Conservation (phyloP, 371 early-diverging fungal genomes). For the Rhizoclosmatium hyalinum region DNA sequence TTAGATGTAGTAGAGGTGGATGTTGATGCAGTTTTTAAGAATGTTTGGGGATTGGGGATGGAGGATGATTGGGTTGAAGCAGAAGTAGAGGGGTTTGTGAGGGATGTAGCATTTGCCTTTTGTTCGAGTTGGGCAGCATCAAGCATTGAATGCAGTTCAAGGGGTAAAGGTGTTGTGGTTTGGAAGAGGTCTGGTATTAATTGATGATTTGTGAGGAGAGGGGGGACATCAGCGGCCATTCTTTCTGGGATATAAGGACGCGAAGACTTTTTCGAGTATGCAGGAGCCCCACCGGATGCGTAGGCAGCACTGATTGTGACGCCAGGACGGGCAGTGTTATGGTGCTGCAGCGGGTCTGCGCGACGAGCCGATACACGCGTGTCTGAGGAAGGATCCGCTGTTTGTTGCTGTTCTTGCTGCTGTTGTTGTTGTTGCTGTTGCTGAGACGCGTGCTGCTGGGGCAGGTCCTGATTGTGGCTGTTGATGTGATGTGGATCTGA, state of each 20-base stretch:
- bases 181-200: neutral
- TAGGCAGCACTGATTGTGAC: slow-evolving; percentile 28
- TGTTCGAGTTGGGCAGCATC: neutral
- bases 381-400: slow-evolving; percentile 36
- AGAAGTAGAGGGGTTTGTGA: neutral
- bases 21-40: neutral
- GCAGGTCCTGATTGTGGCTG: neutral
- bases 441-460: neutral
- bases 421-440: slow-evolving; percentile 40
- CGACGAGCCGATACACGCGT: neutral
- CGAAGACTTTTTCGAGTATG: slow-evolving; percentile 9
- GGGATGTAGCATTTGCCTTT: neutral
- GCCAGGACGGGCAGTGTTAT: slow-evolving; percentile 1
- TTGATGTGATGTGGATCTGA: neutral
- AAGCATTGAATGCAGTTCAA: slow-evolving; percentile 6
- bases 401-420: slow-evolving; percentile 56
- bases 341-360: slow-evolving; percentile 30
- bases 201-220: slow-evolving; percentile 7
- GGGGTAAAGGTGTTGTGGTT: slow-evolving; percentile 11
- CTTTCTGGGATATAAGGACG: slow-evolving; percentile 33
- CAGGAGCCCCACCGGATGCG: slow-evolving; percentile 12
- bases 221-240: slow-evolving; percentile 35
- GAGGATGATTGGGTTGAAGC: neutral
- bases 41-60: neutral
- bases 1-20: neutral